Conservation (phyloP, 2,329 filamentous ascomycete genomes). For the Aspergillus amoenus region DNA sequence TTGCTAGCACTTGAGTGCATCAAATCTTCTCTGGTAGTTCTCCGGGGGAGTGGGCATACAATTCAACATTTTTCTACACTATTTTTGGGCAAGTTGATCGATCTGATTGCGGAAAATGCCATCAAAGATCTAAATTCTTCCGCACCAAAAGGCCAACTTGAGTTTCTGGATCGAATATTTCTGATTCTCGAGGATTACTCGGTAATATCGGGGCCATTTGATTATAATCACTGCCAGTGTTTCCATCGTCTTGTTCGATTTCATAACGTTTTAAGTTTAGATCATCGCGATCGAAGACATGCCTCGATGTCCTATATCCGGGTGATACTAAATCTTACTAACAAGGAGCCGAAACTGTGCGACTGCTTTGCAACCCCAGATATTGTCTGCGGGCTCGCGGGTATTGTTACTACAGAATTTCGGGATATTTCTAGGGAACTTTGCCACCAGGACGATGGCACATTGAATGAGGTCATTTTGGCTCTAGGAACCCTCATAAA, state of each 20-base stretch:
- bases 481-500: slow-evolving; percentile 84
- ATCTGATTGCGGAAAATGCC: slow-evolving; percentile 25
- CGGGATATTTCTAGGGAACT: slow-evolving; percentile 30
- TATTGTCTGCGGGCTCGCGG: slow-evolving; percentile 38
- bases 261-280: slow-evolving; percentile 40
- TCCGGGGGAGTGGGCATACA: slow-evolving; percentile 32
- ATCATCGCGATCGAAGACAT: slow-evolving; percentile 18
- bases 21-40: slow-evolving; percentile 29
- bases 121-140: not conserved
- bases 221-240: slow-evolving; percentile 25
- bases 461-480: slow-evolving; percentile 73
- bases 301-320: slow-evolving; percentile 55
- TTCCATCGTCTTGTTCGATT: slow-evolving; percentile 31
- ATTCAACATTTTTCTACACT: slow-evolving; percentile 26
- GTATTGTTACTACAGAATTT: slow-evolving; percentile 36
- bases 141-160: slow-evolving; percentile 18
- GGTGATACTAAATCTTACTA: slow-evolving; percentile 81
- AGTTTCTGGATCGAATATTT: slow-evolving; percentile 29
- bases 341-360: slow-evolving; percentile 71
- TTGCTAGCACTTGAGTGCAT: slow-evolving; percentile 35
- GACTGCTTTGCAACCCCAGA: slow-evolving; percentile 59
- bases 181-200: slow-evolving; percentile 42
- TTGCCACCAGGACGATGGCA: slow-evolving; percentile 46
- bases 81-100: slow-evolving; percentile 30
- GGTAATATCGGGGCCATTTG: slow-evolving; percentile 26